These are phyloP conservation scores for Globisporangium irregulare DNA, from an alignment of 352 stramenopile species.

Conservation along the genomic window DNA sequence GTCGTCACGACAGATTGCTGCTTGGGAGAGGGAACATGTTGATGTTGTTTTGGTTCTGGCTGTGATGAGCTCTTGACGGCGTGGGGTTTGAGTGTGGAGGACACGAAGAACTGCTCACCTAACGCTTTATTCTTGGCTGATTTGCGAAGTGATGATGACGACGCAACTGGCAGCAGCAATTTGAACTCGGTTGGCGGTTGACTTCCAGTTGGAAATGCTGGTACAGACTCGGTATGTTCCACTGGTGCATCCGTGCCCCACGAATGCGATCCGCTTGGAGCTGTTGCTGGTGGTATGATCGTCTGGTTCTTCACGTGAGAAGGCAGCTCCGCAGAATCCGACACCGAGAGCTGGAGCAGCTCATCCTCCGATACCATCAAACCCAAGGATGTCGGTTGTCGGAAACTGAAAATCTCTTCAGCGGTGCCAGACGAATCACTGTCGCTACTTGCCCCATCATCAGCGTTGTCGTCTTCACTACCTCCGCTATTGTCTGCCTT, in stretches of 20 bases:
- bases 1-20: constrained; percentile 12
- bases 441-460: not conserved
- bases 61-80: not conserved
- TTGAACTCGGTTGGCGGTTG: constrained; percentile 30
- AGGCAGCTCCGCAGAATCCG: constrained; percentile 27
- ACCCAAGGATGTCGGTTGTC: not conserved
- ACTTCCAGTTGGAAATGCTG: not conserved
- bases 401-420: constrained; percentile 13
- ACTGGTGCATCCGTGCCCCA: too few relatives aligned
- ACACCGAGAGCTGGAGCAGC: constrained; percentile 30
- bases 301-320: constrained; percentile 9
- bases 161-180: constrained; percentile 26
- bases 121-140: not conserved
- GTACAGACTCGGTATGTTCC: too few relatives aligned
- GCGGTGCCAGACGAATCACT: not conserved
- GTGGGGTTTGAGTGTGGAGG: not conserved
- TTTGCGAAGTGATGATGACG: constrained; percentile 16
- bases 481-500: not conserved
- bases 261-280: not conserved
- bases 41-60: not conserved
- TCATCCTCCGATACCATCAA: constrained; percentile 20
- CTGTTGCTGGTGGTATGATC: not conserved
- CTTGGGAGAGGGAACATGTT: not conserved
- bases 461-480: not conserved
- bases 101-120: not conserved